Percentiles rank a stretch among this genome's conserved stretches.
These are phyloP conservation scores for Russula griseocarnosa DNA, from an alignment of 768 basidiomycete genomes.

Conservation along the genomic window DNA sequence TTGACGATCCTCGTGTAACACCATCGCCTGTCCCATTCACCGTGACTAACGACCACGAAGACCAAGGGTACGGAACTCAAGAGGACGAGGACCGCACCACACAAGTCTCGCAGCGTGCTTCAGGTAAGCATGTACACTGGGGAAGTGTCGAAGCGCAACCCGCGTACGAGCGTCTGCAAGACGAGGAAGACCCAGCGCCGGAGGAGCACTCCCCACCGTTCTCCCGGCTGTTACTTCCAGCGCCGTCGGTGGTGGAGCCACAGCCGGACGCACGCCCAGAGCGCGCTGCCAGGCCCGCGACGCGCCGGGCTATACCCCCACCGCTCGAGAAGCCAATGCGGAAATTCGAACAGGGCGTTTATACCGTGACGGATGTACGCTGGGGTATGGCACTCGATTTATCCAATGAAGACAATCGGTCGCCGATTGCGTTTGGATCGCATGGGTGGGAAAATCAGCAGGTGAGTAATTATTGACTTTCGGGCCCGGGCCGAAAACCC, in stretches of 20 bases:
- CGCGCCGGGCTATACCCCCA: conserved; percentile 11
- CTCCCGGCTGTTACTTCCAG: conserved; percentile 19
- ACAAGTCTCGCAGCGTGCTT: conserved; percentile 1
- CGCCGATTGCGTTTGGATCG: conserved; percentile 24
- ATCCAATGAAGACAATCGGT: conserved; percentile 23
- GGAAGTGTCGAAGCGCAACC: conserved; percentile 22
- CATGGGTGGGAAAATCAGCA: conserved; percentile 30
- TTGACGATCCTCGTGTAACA: conserved; percentile 10
- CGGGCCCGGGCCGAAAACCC: background rate
- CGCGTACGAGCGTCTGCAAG: conserved; percentile 7
- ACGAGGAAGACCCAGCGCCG: conserved; percentile 16
- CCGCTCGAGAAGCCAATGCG: conserved; percentile 3
- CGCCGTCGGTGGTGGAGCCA: conserved; percentile 3
- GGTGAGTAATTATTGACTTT: conserved; percentile 14
- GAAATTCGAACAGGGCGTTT: conserved; percentile 24
- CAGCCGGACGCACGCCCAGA: conserved; percentile 18
- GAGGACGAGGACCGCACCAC: conserved; percentile 23
- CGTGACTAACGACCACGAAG: conserved; percentile 16
- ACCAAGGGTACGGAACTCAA: conserved; percentile 27
- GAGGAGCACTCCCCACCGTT: conserved; percentile 22
- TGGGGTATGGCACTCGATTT: conserved; percentile 28
- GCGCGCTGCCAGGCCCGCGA: conserved; percentile 12
- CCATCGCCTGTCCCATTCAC: conserved; percentile 22
- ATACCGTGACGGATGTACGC: conserved; percentile 25
- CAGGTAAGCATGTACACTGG: conserved; percentile 24